phyloP scores from a whole-genome alignment of 768 basidiomycete species.

The Termitomyces sp. region DNA sequence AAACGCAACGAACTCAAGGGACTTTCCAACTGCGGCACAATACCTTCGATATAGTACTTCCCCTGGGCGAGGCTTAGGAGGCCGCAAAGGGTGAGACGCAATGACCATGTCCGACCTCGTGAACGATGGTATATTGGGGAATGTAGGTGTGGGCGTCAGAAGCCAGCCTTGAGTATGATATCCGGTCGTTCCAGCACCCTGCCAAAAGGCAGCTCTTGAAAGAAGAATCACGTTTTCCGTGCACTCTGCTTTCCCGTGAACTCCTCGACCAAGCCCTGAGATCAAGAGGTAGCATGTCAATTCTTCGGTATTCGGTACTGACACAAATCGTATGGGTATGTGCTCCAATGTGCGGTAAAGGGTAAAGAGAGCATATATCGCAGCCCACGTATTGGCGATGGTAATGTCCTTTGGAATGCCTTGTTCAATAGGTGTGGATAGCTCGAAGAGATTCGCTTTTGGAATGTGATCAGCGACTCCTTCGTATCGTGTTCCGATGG shows the following conservation, averaged over 20 bases:
- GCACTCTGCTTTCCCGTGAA: slow-evolving; percentile 9
- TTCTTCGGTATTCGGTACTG: slow-evolving; percentile 23
- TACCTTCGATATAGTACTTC: slow-evolving; percentile 36
- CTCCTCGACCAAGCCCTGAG: slow-evolving; percentile 28
- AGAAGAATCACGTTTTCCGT: slow-evolving; percentile 28
- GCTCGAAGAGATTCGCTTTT: slow-evolving; percentile 18
- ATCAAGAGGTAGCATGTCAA: slow-evolving; percentile 30
- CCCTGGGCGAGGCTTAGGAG: slow-evolving; percentile 35
- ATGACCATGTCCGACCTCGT: slow-evolving; percentile 42
- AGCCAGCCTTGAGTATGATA: slow-evolving; percentile 22
- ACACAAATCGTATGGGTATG: slow-evolving; percentile 31
- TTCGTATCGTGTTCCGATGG: slow-evolving; percentile 23
- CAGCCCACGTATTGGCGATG: slow-evolving; percentile 32
- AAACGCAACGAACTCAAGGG: slow-evolving; percentile 26
- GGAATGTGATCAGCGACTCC: slow-evolving; percentile 23
- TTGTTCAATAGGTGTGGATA: slow-evolving; percentile 14
- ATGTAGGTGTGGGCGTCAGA: slow-evolving; percentile 18
- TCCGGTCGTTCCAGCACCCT: slow-evolving; percentile 38
- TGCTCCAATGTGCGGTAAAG: slow-evolving; percentile 31
- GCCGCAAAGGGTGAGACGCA: slow-evolving; percentile 45
- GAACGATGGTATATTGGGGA: slow-evolving; percentile 33
- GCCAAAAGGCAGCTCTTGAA: slow-evolving; percentile 41
- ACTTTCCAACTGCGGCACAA: slow-evolving; percentile 24
- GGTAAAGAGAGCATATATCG: slow-evolving; percentile 35
- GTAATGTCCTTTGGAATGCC: slow-evolving; percentile 15